Base-by-base conservation (phyloP, 768 basidiomycete genomes). In the Sarcodon sp. region DNA sequence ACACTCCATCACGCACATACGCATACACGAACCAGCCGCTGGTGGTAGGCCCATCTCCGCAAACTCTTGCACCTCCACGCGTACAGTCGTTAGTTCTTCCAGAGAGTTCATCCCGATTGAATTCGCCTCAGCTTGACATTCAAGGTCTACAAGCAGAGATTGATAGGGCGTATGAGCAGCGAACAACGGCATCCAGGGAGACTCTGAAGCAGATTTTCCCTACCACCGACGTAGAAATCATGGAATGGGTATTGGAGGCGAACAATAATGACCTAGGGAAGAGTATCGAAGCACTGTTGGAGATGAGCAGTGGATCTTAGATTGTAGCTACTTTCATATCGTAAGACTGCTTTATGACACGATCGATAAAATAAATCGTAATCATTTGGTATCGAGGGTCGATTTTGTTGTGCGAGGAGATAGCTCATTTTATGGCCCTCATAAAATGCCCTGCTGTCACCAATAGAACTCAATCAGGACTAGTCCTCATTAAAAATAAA, bases 131-230 rank as follows among this genome's bases (percentile, higher is more conserved):
- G 18, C 64, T 88, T 32, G 86, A 89, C 61, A 58, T 87, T 41
- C 68, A 73, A 5, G 82, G 76, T 1, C 68, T 89, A 46, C 83
- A 87, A 54, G 76, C 73, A 16, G 76, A 87, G 67, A 89, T 83
- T 53, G 91, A 93, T 59, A 69, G 68, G 8, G 86, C 86, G 16
- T 80, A 87, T 55, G 79, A 80, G 50, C 73, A 80, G 39, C 87
- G 84, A 16, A 76, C 76, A 12, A 76, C 71, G 12, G 87, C 86
- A 3, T 73, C 87, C 45, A 67, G 72, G 48, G 80, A 80, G 55
- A 94, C 91, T 32, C 65, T 97, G 52, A 64, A 74, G 48, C 89
- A 93, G 65, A 94, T 94, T 52, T 97, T 97, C 73, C 92, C 92
- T 1, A 62, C 62, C 8, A 69, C 86, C 53, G 93, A 97, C 58